These are phyloP conservation scores for Geranium brycei DNA, from an alignment of 345 rosid species.

Conservation along the genomic window DNA sequence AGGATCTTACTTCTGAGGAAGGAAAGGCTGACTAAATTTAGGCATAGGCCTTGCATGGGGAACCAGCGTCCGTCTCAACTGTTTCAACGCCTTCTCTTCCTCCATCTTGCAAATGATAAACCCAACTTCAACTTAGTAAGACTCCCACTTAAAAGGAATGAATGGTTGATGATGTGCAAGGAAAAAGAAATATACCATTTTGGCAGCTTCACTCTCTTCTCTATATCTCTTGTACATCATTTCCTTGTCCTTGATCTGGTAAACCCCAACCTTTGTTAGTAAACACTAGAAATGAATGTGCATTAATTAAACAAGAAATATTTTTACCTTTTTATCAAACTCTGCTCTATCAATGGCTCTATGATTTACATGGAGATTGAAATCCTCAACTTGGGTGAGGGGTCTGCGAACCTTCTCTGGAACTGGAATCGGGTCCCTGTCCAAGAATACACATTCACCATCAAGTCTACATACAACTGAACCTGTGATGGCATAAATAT, in stretches of 20 bases:
- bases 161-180: background rate
- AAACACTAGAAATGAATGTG: background rate
- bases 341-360: conserved; percentile 79
- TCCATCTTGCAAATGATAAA: conserved; percentile 38
- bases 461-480: too few species aligned
- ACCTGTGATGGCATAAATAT: too few species aligned
- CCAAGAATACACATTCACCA: background rate
- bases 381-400: conserved; percentile 63
- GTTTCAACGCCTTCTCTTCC: conserved; percentile 85
- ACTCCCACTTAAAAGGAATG: background rate
- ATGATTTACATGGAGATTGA: conserved; percentile 53
- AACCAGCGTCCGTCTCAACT: conserved; percentile 77
- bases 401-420: conserved; percentile 84
- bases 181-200: conserved; percentile 36
- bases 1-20: conserved; percentile 55
- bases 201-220: conserved; percentile 82
- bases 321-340: conserved; percentile 69
- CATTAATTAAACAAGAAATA: background rate
- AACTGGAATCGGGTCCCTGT: conserved; percentile 85
- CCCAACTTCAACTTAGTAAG: background rate
- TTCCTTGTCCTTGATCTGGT: conserved; percentile 86
- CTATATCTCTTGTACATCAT: conserved; percentile 71
- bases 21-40: conserved; percentile 69
- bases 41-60: conserved; percentile 89
- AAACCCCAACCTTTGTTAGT: background rate